These are phyloP conservation scores for Ogataea naganishii DNA, from an alignment of 805 yeast species.

Conservation along the genomic window DNA sequence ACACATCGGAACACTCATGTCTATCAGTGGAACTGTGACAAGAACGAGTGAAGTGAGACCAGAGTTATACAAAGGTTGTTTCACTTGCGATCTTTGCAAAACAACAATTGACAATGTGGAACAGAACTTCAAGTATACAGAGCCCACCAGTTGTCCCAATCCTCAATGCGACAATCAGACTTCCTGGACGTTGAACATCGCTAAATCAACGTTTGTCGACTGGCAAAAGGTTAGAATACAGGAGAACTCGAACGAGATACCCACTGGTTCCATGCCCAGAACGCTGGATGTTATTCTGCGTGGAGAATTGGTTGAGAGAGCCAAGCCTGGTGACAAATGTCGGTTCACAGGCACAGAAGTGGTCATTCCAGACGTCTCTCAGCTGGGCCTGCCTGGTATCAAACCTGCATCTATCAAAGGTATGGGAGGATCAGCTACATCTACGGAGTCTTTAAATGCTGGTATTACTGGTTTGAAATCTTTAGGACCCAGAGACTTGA, in stretches of 20 bases:
- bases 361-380: constrained; percentile 90
- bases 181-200: constrained; percentile 74
- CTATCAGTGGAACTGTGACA: constrained; percentile 91
- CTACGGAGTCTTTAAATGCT: constrained; percentile 59
- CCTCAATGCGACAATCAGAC: constrained; percentile 83
- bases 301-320: constrained; percentile 91
- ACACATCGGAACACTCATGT: constrained; percentile 73
- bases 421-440: constrained; percentile 41
- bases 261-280: constrained; percentile 98
- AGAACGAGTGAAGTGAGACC: constrained; percentile 96
- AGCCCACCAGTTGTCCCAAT: constrained; percentile 86
- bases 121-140: constrained; percentile 88
- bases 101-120: constrained; percentile 84
- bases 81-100: constrained; percentile 82
- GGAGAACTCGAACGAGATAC: constrained; percentile 93
- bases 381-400: constrained; percentile 90
- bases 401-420: constrained; percentile 79
- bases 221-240: constrained; percentile 97
- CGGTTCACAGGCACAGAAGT: constrained; percentile 90
- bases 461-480: constrained; percentile 87
- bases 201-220: constrained; percentile 82
- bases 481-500: constrained; percentile 90
- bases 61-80: constrained; percentile 78
- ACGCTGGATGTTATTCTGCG: constrained; percentile 86
- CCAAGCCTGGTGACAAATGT: constrained; percentile 96